Evolutionary conservation across 2,329 filamentous ascomycete genomes (phyloP).

Genomic region (Botryotinia narcissicola): DNA sequence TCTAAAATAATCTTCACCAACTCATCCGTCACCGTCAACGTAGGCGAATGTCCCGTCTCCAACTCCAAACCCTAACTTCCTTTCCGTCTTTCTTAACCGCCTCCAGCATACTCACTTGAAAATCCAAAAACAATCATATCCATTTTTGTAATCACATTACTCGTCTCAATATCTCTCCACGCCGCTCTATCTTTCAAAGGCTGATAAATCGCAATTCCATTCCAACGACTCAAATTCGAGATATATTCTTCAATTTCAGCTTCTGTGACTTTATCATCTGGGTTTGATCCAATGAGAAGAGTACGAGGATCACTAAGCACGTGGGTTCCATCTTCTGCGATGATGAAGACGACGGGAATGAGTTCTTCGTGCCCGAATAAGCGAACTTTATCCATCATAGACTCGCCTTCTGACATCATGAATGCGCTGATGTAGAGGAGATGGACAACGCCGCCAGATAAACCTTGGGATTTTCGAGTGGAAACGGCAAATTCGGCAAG

Average conservation of each 20-base stretch:
- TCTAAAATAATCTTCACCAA: background rate
- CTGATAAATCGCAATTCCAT: background rate
- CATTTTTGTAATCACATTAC: background rate
- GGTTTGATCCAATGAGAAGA: background rate
- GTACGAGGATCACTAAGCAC: background rate
- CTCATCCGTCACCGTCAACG: background rate
- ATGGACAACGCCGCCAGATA: background rate
- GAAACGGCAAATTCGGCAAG: background rate
- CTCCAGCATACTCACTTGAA: background rate
- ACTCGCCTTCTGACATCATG: background rate
- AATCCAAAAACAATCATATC: background rate
- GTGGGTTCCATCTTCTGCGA: background rate
- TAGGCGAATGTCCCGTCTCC: background rate
- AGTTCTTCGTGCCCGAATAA: background rate
- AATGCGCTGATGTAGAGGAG: background rate
- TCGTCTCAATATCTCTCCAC: background rate
- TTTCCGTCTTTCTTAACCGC: background rate
- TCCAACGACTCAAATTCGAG: background rate
- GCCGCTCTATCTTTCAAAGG: background rate
- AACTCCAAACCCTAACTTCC: background rate
- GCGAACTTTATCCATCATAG: background rate
- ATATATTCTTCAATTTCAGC: background rate
- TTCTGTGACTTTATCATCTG: background rate
- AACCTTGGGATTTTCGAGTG: background rate
- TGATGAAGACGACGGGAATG: background rate